Evolutionary conservation across 73 alveolate species (phyloP), one percentile per base, ranked within the genome.

Genomic region (Halteria grandinella): DNA sequence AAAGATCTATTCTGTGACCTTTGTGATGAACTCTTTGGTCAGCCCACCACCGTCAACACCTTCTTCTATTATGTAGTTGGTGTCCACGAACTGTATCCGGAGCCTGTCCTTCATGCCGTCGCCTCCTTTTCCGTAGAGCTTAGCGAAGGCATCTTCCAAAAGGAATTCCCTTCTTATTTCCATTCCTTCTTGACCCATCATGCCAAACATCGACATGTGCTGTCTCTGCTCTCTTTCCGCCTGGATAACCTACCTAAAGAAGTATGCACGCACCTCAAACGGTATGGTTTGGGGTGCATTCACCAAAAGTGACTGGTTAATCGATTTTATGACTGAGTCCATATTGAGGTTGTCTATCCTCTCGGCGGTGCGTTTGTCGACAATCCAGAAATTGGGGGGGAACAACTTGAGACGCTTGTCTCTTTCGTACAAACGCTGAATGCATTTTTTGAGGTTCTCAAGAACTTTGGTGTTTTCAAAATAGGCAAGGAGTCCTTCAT

Each of bases 31-130:
- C 39, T 79, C 90, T 41, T 79, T 79, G 54, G 69, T 69, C 29
- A 79, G 79, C 21, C 90, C 90, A n/a, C 90, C 90, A 1, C 90
- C 90, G 27, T 79, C 90, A 50, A 79, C 48, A 2, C 90, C 90
- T 27, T 52, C 83, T 52, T 79, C 90, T 33, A 53, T 48, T 27
- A 20, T 7, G 29, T 64, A 44, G 59, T 75, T 49, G 3, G 10
- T 11, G 32, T 75, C 88, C 0, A 75, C 75, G 47, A 75, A 75
- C 3, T 17, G 29, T 10, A 75, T 59, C 25, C 79, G 36, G 11
- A 75, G 17, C 28, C 48, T 75, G 27, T 59, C 45, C 24, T 75
- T 58, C 11, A 75, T 28, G n/a, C n/a, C n/a, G 27, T 75, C 63
- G 23, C 32, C 79, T 5, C 79, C 78, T 15, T 59, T 25, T 2